These are phyloP conservation scores for Fusarium bactridioides DNA, from an alignment of 2,329 filamentous ascomycete species.

Conservation along the genomic window DNA sequence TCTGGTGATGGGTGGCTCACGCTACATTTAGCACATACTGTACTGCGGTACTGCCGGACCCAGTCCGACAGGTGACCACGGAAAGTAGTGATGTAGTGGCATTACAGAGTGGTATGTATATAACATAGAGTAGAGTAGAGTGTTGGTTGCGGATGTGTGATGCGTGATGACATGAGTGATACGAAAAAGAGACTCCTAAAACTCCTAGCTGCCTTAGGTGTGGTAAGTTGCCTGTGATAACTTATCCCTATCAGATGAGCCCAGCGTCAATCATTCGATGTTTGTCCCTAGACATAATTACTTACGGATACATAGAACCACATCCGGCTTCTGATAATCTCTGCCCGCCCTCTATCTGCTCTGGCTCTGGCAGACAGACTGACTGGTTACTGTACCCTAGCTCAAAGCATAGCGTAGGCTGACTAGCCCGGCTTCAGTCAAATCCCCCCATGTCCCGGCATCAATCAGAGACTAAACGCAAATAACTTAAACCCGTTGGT, in stretches of 20 bases:
- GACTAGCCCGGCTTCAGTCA: neutral
- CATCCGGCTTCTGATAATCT: neutral
- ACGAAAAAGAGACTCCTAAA: neutral
- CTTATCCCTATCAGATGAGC: neutral
- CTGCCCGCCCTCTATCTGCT: neutral
- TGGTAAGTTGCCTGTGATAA: neutral
- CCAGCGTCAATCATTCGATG: too few species aligned
- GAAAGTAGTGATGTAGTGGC: slow-evolving; percentile 11
- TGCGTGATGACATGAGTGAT: neutral
- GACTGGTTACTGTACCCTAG: slow-evolving; percentile 22
- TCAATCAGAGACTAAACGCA: slow-evolving; percentile 26
- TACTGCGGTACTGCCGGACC: slow-evolving; percentile 1
- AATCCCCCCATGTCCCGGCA: slow-evolving; percentile 18
- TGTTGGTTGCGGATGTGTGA: neutral
- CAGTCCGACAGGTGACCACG: slow-evolving; percentile 11
- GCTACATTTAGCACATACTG: slow-evolving; percentile 2
- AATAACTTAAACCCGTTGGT: slow-evolving; percentile 23
- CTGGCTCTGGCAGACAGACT: neutral
- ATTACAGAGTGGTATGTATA: neutral
- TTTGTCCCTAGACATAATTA: neutral
- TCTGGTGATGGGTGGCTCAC: neutral
- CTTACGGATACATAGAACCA: neutral
- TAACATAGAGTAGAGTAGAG: neutral
- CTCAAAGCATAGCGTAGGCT: neutral
- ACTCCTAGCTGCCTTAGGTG: neutral